Evolutionary conservation across 2,329 filamentous ascomycete genomes (phyloP), one percentile per base, ranked within the genome.

Genomic region (Colletotrichum horii): DNA sequence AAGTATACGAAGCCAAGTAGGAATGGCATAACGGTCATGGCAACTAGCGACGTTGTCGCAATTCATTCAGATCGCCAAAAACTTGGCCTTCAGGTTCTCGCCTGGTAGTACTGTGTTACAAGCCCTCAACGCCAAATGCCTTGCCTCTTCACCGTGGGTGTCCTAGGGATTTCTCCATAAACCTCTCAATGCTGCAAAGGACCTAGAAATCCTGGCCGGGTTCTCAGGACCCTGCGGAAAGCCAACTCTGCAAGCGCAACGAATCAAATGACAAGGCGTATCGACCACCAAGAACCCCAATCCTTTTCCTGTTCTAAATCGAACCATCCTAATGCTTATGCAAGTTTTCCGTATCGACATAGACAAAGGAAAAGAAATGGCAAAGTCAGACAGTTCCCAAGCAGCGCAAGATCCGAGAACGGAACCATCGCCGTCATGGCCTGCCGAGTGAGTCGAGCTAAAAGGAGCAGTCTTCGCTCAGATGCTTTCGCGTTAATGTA

Each of bases 51-150:
- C 32, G 11, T 62, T 43, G 14, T 64, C 55, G 62, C 62, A 26
- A 19, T 26, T 67, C 69, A 72, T 72, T 72, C 36, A 30, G 38
- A 64, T 30, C 61, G 62, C 69, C 73, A 19, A 43, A 56, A 38
- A 8, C 22, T 52, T 52, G 72, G 72, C 69, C 62, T 67, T 64
- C 62, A 60, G 74, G 70, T 36, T 36, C 58, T n/a, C 55, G 36
- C 74, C 74, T 67, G 73, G 48, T 65, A 65, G 34, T 65, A 38
- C 43, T 76, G 56, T 73, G 32, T 69, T 68, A 65, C 64, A 76
- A 58, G 70, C 30, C 70, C 14, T 61, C 48, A 74, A 76, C 70
- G 70, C 74, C 70, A 32, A 61, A 26, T 56, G n/a, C 32, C 22
- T 56, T 26, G 30, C 56, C 15, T 9, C 43, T 48, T 65, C 26